Base-by-base conservation (phyloP, 2,329 filamentous ascomycete genomes). In the Talaromyces sp. region DNA sequence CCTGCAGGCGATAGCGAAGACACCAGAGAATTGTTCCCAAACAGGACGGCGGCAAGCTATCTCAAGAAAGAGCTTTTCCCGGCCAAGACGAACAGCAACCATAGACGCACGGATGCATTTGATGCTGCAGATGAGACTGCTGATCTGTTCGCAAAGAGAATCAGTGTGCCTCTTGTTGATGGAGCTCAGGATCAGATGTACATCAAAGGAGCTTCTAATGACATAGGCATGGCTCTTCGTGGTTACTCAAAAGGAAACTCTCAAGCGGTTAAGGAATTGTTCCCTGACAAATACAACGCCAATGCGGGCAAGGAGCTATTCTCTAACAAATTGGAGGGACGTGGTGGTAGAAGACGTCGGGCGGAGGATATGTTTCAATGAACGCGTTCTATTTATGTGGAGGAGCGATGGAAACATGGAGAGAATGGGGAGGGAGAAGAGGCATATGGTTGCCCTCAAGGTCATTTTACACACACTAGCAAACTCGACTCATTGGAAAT, bases 291-390 rank as follows among this genome's bases (percentile, higher is more conserved):
- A 69, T 85, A 77, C 60, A 71, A 74, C 22, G 75, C 69, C 69
- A 91, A 91, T 72, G 78, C 84, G 1, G 87, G 86, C 59, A 92
- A 91, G 76, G 90, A 93, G 73, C 76, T 92, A 17, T 91, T 92
- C 71, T 83, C 84, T 1, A 84, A 87, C 66, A 87, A 80, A 68
- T 72, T 87, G 29, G 84, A 86, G 62, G 86, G 85, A 1, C 81
- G 87, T 68, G 82, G 85, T 15, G 82, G 83, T 66, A 83, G 81
- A 68, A 85, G 91, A 69, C 86, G 89, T 70, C 88, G 82, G 72
- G 91, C 91, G 0, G 89, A 91, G 71, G 91, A 93, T 77, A 80
- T 91, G 68, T 93, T 92, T 74, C 82, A 84, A 67, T 92, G 76
- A 84, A 31, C n/a, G 38, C 4, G 22, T 45, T 51, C 10, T 59